Percentiles rank a stretch among this genome's conserved stretches.
Evolutionary conservation across 768 basidiomycete genomes (phyloP).

Genomic region (Trametes elegans): DNA sequence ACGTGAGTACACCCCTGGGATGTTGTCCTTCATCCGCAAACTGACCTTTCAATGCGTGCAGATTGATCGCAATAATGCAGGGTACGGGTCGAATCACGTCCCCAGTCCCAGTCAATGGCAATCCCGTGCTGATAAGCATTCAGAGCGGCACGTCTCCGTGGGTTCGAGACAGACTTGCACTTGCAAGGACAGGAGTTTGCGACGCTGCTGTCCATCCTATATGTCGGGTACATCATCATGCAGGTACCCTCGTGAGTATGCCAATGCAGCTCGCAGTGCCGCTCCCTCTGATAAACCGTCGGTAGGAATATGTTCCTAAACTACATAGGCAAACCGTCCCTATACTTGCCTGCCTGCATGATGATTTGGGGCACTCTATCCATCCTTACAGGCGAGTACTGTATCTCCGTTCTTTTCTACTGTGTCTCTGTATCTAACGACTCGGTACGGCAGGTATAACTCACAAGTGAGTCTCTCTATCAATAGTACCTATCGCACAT

Average conservation of each 20-base stretch:
- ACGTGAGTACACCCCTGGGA: constrained; percentile 31
- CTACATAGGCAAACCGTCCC: constrained; percentile 62
- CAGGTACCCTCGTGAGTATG: constrained; percentile 68
- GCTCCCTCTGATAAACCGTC: background rate
- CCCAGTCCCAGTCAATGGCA: too few species aligned
- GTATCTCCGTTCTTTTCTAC: background rate
- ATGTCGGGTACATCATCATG: constrained; percentile 75
- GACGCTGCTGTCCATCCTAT: constrained; percentile 64
- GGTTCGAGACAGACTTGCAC: constrained; percentile 66
- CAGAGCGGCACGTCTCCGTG: constrained; percentile 71
- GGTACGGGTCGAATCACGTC: constrained; percentile 34
- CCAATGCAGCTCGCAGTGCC: too few species aligned
- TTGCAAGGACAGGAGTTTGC: constrained; percentile 65
- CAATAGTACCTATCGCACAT: background rate
- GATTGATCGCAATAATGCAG: constrained; percentile 72
- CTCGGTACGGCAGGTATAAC: constrained; percentile 21
- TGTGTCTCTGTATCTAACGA: background rate
- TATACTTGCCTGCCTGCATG: constrained; percentile 68
- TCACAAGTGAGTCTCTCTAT: constrained; percentile 18
- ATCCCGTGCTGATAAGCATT: background rate
- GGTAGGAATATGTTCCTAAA: constrained; percentile 71
- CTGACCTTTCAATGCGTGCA: constrained; percentile 24
- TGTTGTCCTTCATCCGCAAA: background rate
- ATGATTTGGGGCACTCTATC: constrained; percentile 57
- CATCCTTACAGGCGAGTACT: constrained; percentile 40